A percentile compares a stretch with the other conserved stretches of the same genome.
Conservation (phyloP, 768 basidiomycete species). For the Vararia minispora region DNA sequence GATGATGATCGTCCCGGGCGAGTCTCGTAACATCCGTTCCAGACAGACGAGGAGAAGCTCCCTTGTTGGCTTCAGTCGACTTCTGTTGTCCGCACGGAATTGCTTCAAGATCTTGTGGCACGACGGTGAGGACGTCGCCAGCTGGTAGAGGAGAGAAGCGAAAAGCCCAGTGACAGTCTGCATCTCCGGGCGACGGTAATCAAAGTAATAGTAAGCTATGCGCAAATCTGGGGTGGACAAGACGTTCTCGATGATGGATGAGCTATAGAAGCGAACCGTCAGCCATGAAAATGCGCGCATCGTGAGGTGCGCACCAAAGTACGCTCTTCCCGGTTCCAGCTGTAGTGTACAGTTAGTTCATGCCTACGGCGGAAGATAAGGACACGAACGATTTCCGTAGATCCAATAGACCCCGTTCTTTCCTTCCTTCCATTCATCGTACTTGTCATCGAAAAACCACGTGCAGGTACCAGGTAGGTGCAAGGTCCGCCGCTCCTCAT, state of each 20-base stretch:
- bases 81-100: not conserved
- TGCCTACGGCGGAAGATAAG: too few relatives aligned
- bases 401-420: too few relatives aligned
- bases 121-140: slow-evolving; percentile 6
- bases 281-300: too few relatives aligned
- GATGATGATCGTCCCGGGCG: slow-evolving; percentile 11
- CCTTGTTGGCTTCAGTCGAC: slow-evolving; percentile 1
- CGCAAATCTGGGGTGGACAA: not conserved
- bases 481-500: too few relatives aligned
- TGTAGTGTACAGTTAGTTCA: too few relatives aligned
- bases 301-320: too few relatives aligned
- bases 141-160: slow-evolving; percentile 15
- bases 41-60: slow-evolving; percentile 9
- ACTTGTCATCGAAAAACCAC: too few relatives aligned
- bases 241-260: slow-evolving; percentile 4
- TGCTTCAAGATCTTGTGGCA: not conserved
- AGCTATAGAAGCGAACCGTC: too few relatives aligned
- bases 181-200: slow-evolving; percentile 12
- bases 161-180: slow-evolving; percentile 8
- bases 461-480: too few relatives aligned
- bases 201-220: slow-evolving; percentile 17
- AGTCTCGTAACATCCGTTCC: slow-evolving; percentile 3
- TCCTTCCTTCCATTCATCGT: too few relatives aligned
- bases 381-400: too few relatives aligned
- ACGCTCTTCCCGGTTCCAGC: too few relatives aligned